phyloP scores from a whole-genome alignment of 352 stramenopile genomes.

The Peronospora destructor region DNA sequence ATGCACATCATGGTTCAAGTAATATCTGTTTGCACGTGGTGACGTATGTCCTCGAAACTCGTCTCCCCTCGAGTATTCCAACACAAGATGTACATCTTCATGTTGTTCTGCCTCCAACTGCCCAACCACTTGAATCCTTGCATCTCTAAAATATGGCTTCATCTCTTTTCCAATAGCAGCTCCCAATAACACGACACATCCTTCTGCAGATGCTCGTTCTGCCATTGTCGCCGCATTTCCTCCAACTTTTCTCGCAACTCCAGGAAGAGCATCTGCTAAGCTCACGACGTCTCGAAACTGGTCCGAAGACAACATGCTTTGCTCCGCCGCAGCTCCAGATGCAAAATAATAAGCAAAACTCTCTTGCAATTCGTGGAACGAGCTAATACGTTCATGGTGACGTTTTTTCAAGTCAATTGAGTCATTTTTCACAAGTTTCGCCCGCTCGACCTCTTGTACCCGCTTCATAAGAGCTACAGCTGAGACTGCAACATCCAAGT shows the following conservation, averaged over 20 bases:
- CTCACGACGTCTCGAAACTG: constrained; percentile 68
- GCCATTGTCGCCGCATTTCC: constrained; percentile 80
- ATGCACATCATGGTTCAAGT: constrained; percentile 83
- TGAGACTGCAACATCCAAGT: constrained; percentile 70
- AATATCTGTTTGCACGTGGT: constrained; percentile 75
- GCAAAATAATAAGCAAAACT: constrained; percentile 84
- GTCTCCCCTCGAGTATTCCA: constrained; percentile 71
- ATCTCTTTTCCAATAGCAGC: constrained; percentile 75
- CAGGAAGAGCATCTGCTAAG: constrained; percentile 48
- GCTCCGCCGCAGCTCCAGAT: constrained; percentile 65
- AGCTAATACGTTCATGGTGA: constrained; percentile 73
- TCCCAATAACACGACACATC: constrained; percentile 60
- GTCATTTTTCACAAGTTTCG: constrained; percentile 40
- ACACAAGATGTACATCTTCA: constrained; percentile 75
- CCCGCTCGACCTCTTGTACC: constrained; percentile 38
- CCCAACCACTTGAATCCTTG: constrained; percentile 59
- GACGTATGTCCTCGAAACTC: constrained; percentile 51
- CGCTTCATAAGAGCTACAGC: constrained; percentile 69
- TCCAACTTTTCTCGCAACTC: constrained; percentile 61
- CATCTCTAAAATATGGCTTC: constrained; percentile 53
- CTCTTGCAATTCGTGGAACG: constrained; percentile 54
- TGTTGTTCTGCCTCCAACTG: constrained; percentile 47
- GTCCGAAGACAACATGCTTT: constrained; percentile 76
- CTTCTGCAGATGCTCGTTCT: constrained; percentile 58
- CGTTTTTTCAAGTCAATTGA: constrained; percentile 28